Percentiles rank a stretch among this genome's conserved stretches.
phyloP scores from a whole-genome alignment of 2,329 filamentous ascomycete genomes.

The Aspergillus sojae region DNA sequence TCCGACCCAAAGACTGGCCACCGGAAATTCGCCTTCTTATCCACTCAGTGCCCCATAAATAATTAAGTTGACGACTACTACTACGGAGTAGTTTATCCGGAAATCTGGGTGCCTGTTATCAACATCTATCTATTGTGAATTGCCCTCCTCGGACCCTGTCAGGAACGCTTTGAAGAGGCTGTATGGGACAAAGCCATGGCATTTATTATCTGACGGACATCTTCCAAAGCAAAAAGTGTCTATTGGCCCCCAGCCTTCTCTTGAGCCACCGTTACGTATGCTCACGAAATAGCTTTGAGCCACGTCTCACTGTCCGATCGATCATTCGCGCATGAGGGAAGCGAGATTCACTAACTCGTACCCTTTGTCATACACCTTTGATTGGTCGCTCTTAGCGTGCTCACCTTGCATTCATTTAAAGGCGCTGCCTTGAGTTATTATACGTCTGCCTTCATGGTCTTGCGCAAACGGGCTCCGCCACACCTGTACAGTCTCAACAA shows the following conservation, averaged over 20 bases:
- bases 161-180: neutral
- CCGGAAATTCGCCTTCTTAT: neutral
- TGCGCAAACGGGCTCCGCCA: slow-evolving; percentile 42
- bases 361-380: slow-evolving; percentile 4
- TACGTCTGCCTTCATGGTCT: slow-evolving; percentile 38
- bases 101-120: slow-evolving; percentile 10
- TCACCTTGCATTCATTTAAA: neutral
- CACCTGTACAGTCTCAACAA: slow-evolving; percentile 37
- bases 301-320: slow-evolving; percentile 11
- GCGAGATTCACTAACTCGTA: neutral
- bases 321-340: slow-evolving; percentile 11
- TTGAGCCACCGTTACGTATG: slow-evolving; percentile 18
- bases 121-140: neutral
- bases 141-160: neutral
- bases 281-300: slow-evolving; percentile 13
- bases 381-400: slow-evolving; percentile 4
- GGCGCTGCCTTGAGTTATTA: slow-evolving; percentile 8
- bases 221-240: neutral
- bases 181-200: slow-evolving; percentile 15
- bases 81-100: neutral
- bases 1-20: neutral
- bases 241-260: slow-evolving; percentile 7
- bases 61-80: neutral
- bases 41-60: neutral
- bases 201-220: slow-evolving; percentile 6